Evolutionary conservation across 306 rosid genomes (phyloP), one percentile per base, ranked within the genome.

Genomic region (Cicer bijugum): DNA sequence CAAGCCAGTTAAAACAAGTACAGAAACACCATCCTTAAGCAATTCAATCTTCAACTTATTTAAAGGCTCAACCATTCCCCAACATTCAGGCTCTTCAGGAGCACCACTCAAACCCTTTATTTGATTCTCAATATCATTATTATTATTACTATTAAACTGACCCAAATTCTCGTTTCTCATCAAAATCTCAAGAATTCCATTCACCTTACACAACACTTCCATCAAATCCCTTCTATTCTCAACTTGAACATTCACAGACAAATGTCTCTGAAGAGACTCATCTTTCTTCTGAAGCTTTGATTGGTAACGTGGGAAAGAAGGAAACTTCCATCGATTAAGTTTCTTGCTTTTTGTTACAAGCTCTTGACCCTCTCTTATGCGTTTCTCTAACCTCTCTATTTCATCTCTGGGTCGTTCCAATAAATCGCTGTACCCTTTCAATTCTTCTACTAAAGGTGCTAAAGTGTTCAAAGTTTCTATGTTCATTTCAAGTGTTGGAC

Each of bases 1-100:
- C 17, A 85, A 78, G 40, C 85, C 92, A 60, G 85, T 88, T 75
- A 90, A 56, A 19, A 88, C 70, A 0, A 83, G 50, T n/a, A 85
- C 72, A 9, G 73, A 65, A 0, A 10, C 42, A 10, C 67, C 85
- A 9, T 42, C 69, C 45, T 68, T 69, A 0, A 86, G 63, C 43
- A 90, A 73, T 73, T 77, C 76, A 16, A 19, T 60, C 90, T 78
- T 85, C 80, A 84, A 47, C 7, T 69, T 81, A 0, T 16, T 46
- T 59, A 88, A 72, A 44, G 85, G 78, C 56, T 7, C 69, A 37
- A 12, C 81, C 81, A 71, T 86, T 78, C 12, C 96, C 92, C 8
- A 67, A 53, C 72, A 53, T 0, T 45, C 17, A 2, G 83, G 87
- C 14, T 66, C 70, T 3, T 40, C 74, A 60, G 89, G 90, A 57